phyloP scores from a whole-genome alignment of 1,139 yeast genomes.

The Groenewaldozyma sp. region DNA sequence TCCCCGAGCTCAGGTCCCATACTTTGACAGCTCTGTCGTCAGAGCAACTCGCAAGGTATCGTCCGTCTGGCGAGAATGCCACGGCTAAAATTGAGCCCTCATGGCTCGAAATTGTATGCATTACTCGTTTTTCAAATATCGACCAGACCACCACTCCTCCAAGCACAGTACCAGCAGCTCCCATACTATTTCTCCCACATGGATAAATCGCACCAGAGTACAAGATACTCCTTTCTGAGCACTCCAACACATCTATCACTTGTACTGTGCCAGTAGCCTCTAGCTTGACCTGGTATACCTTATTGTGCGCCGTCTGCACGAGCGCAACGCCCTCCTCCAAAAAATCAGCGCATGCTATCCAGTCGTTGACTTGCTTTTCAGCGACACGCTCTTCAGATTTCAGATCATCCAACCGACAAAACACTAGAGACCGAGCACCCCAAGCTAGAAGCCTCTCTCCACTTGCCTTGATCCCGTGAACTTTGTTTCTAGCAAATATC shows the following conservation, averaged over 20 bases:
- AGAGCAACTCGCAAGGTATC: slow-evolving; percentile 66
- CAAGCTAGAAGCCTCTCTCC: slow-evolving; percentile 39
- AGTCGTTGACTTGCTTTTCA: slow-evolving; percentile 57
- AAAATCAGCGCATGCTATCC: slow-evolving; percentile 62
- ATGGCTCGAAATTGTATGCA: slow-evolving; percentile 59
- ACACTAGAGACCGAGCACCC: slow-evolving; percentile 66
- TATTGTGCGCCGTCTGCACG: slow-evolving; percentile 74
- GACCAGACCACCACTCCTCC: slow-evolving; percentile 76
- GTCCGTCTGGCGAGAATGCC: slow-evolving; percentile 47
- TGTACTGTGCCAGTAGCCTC: slow-evolving; percentile 18
- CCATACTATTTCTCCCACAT: slow-evolving; percentile 36
- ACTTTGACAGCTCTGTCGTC: slow-evolving; percentile 84
- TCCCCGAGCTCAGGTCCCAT: slow-evolving; percentile 52
- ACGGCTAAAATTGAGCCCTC: slow-evolving; percentile 90
- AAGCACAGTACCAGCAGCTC: slow-evolving; percentile 91
- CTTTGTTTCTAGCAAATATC: slow-evolving; percentile 60
- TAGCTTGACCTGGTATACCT: slow-evolving; percentile 42
- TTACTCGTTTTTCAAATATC: slow-evolving; percentile 32
- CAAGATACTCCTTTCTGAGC: slow-evolving; percentile 70
- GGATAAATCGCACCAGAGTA: slow-evolving; percentile 72
- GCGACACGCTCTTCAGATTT: slow-evolving; percentile 10
- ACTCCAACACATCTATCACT: slow-evolving; percentile 38
- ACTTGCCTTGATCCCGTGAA: slow-evolving; percentile 56
- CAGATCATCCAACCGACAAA: slow-evolving; percentile 25
- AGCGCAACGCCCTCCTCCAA: slow-evolving; percentile 28